Percentiles rank a stretch among this genome's conserved stretches.
Conservation (phyloP, 2,329 filamentous ascomycete species). For the Didymella pinodella region DNA sequence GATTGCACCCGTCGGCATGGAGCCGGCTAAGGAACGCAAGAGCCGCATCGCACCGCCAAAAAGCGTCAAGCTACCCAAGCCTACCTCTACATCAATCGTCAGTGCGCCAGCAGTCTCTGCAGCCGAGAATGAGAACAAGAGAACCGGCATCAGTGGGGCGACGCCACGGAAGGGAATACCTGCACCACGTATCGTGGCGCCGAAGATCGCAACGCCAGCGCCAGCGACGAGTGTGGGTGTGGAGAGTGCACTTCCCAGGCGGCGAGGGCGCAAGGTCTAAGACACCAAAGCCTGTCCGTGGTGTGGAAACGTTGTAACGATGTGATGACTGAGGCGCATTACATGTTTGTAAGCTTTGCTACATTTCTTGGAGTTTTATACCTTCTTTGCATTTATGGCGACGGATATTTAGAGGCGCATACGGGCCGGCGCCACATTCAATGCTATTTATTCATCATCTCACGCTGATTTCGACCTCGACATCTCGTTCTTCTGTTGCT, state of each 20-base stretch:
- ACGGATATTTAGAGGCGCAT: slow-evolving; percentile 1
- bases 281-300: background rate
- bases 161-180: slow-evolving; percentile 45
- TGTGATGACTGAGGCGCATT: slow-evolving; percentile 5
- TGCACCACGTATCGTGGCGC: slow-evolving; percentile 31
- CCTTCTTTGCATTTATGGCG: slow-evolving; percentile 9
- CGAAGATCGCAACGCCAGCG: slow-evolving; percentile 8
- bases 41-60: slow-evolving; percentile 46
- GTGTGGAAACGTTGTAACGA: background rate
- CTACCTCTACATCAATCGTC: slow-evolving; percentile 7
- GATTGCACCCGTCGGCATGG: slow-evolving; percentile 34
- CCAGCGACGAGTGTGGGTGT: slow-evolving; percentile 24
- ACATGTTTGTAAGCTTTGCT: background rate
- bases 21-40: slow-evolving; percentile 37
- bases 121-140: slow-evolving; percentile 31
- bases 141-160: slow-evolving; percentile 31
- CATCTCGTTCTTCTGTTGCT: background rate
- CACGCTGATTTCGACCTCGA: background rate
- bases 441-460: background rate
- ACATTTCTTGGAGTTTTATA: slow-evolving; percentile 14
- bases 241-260: slow-evolving; percentile 43
- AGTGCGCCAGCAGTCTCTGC: slow-evolving; percentile 1
- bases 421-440: background rate
- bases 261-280: slow-evolving; percentile 37
- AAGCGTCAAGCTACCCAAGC: slow-evolving; percentile 45